Evolutionary conservation across 2,329 filamentous ascomycete species (phyloP).

Genomic region (Pseudomassariella vexata): DNA sequence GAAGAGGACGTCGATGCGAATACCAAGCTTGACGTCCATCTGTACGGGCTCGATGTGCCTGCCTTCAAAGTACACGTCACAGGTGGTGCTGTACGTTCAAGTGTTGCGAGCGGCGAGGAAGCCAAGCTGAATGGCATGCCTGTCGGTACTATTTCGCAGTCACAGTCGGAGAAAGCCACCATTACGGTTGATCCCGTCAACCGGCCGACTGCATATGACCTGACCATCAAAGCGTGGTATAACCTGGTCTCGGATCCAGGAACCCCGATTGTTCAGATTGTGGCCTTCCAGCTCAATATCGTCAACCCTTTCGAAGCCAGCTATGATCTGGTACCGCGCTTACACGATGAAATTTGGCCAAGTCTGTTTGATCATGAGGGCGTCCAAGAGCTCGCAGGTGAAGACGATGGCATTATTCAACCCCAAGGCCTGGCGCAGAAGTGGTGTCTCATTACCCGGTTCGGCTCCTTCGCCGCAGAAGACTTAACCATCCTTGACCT

Average conservation of each 20-base stretch:
- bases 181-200: conserved; percentile 46
- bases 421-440: conserved; percentile 66
- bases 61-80: conserved; percentile 34
- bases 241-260: conserved; percentile 72
- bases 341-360: conserved; percentile 78
- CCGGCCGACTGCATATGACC: conserved; percentile 51
- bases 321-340: conserved; percentile 76
- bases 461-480: conserved; percentile 72
- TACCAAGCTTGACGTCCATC: conserved; percentile 61
- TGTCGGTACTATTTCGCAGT: conserved; percentile 42
- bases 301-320: conserved; percentile 86
- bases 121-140: conserved; percentile 34
- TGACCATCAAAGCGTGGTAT: conserved; percentile 72
- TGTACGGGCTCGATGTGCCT: conserved; percentile 55
- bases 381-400: conserved; percentile 29
- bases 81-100: conserved; percentile 26
- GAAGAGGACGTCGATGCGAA: conserved; percentile 71
- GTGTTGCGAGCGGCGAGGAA: conserved; percentile 31
- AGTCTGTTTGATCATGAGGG: conserved; percentile 69
- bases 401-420: conserved; percentile 18
- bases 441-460: conserved; percentile 72
- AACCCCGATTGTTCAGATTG: conserved; percentile 72
- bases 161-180: conserved; percentile 34
- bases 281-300: conserved; percentile 64
- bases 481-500: conserved; percentile 60